Evolutionary conservation across 495 filamentous ascomycete species (phyloP).

Genomic region (Aspergillus ellipticus): DNA sequence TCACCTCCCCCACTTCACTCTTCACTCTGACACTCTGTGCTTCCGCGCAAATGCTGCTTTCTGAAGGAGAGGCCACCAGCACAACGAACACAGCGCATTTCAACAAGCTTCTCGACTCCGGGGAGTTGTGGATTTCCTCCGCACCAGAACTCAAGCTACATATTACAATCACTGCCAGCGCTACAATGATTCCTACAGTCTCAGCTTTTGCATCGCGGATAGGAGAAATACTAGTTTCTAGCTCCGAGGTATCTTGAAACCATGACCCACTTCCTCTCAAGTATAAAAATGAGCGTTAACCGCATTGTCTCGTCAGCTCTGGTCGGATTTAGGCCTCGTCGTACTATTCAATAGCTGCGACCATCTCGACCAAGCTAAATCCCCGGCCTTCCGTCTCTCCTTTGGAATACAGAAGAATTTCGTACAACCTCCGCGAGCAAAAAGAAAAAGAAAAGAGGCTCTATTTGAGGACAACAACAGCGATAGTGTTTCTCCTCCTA

Average conservation of each 20-base stretch:
- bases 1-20: slow-evolving; percentile 3
- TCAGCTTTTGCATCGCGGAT: slow-evolving; percentile 19
- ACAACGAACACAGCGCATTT: neutral
- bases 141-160: slow-evolving; percentile 27
- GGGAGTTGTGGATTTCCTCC: slow-evolving; percentile 27
- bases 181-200: neutral
- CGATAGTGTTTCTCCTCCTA: slow-evolving; percentile 20
- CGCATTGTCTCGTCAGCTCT: slow-evolving; percentile 22
- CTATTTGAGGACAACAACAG: slow-evolving; percentile 17
- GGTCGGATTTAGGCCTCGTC: slow-evolving; percentile 31
- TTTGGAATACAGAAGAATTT: slow-evolving; percentile 23
- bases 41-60: slow-evolving; percentile 10
- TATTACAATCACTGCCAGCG: slow-evolving; percentile 14
- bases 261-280: neutral
- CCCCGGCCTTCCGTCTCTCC: slow-evolving; percentile 14
- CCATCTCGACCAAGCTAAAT: neutral
- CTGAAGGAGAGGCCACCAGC: neutral
- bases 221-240: slow-evolving; percentile 21
- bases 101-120: slow-evolving; percentile 8
- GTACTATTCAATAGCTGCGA: slow-evolving; percentile 22
- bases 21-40: slow-evolving; percentile 11
- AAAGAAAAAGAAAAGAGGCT: slow-evolving; percentile 15
- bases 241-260: slow-evolving; percentile 22
- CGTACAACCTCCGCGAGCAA: neutral
- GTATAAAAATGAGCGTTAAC: neutral